phyloP scores from a whole-genome alignment of 2,329 filamentous ascomycete genomes.

The Claviceps humidiphila region DNA sequence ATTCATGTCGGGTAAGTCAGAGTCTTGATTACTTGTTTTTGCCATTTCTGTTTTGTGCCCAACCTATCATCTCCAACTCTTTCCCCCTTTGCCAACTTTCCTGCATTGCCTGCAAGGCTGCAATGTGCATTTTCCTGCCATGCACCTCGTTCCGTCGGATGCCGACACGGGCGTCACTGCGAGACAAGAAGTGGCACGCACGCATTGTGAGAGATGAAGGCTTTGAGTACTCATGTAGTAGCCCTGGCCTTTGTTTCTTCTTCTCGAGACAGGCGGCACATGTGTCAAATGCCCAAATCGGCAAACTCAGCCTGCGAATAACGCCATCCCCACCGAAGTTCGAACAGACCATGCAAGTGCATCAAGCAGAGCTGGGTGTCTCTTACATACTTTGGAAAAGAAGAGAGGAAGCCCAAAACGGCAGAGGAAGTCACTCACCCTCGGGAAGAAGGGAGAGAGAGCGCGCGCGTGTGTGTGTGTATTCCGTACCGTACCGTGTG shows the following conservation, averaged over 20 bases:
- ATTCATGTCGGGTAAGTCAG: conserved; percentile 67
- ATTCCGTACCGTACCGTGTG: no score
- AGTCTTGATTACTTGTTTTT: conserved; percentile 27
- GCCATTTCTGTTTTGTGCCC: not conserved
- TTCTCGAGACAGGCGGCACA: not conserved
- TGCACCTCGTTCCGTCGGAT: no score
- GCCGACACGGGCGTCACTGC: no score
- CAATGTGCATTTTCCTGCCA: no score
- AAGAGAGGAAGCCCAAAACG: no score
- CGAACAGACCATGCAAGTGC: not conserved
- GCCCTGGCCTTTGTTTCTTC: not conserved
- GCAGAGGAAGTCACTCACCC: no score
- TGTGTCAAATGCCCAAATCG: not conserved
- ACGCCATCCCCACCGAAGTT: not conserved
- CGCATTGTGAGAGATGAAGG: no score
- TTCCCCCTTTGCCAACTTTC: not conserved
- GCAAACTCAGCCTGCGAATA: not conserved
- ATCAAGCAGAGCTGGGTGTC: not conserved
- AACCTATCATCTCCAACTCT: not conserved
- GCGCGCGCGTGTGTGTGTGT: no score
- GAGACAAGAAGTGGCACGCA: no score
- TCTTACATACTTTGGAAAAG: not conserved
- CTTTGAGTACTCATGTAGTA: no score
- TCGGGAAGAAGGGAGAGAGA: no score
- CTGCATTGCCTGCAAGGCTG: not conserved